These are phyloP conservation scores for Volvariella volvacea DNA, from an alignment of 1,284 basidiomycete genomes.

Conservation along the genomic window DNA sequence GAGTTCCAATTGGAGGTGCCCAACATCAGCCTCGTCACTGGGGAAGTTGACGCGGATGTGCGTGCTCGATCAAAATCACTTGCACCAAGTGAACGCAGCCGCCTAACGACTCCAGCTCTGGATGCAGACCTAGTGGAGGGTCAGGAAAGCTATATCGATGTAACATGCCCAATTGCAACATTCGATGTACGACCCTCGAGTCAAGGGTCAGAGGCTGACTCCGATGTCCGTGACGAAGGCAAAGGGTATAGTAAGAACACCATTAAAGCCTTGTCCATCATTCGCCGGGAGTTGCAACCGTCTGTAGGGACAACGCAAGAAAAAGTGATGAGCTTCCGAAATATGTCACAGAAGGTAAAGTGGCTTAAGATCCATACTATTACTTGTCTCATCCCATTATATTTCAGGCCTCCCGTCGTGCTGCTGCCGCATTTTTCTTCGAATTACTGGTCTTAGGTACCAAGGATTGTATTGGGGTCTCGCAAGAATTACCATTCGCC, in stretches of 20 bases:
- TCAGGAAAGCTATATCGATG: conserved; percentile 60
- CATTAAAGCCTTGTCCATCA: conserved; percentile 79
- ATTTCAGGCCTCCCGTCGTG: conserved; percentile 78
- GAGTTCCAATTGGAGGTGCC: conserved; percentile 63
- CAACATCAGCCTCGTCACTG: conserved; percentile 19
- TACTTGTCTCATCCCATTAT: conserved; percentile 1
- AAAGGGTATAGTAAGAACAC: conserved; percentile 88
- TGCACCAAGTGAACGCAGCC: conserved; percentile 50
- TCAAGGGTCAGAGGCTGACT: conserved; percentile 35
- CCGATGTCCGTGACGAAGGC: conserved; percentile 41
- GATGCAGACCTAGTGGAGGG: conserved; percentile 45
- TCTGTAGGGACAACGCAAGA: conserved; percentile 40
- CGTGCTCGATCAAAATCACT: conserved; percentile 37
- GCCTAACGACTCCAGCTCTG: conserved; percentile 62
- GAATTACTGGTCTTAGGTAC: conserved; percentile 93
- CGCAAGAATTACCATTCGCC: conserved; percentile 72
- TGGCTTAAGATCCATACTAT: conserved; percentile 6
- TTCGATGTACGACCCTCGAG: conserved; percentile 68
- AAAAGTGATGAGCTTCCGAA: conserved; percentile 65
- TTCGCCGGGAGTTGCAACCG: conserved; percentile 72
- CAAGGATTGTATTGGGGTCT: conserved; percentile 80
- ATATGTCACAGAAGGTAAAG: conserved; percentile 68
- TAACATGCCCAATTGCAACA: conserved; percentile 70
- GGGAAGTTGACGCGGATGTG: conserved; percentile 21
- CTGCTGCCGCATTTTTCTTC: conserved; percentile 95